Conservation (phyloP, 2,329 filamentous ascomycete species). For the Pseudocercospora cruenta region DNA sequence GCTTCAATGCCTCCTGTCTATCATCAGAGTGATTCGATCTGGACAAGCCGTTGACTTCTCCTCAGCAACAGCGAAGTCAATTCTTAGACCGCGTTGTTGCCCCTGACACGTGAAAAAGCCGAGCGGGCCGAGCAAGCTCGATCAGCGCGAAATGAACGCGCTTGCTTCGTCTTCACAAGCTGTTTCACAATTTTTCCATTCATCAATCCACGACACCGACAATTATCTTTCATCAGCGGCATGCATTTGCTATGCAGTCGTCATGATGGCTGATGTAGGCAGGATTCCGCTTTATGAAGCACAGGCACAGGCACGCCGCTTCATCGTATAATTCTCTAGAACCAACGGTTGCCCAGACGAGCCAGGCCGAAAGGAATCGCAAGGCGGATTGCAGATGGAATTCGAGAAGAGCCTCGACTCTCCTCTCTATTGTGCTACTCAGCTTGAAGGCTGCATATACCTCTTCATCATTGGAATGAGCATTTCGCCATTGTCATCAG, state of each 20-base stretch:
- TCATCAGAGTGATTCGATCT: not conserved
- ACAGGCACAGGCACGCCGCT: not conserved
- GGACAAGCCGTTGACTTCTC: constrained; percentile 6
- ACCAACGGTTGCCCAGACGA: not conserved
- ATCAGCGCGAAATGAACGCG: not conserved
- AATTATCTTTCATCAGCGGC: not conserved
- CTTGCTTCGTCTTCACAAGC: not conserved
- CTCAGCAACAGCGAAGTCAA: constrained; percentile 4
- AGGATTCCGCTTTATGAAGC: not conserved
- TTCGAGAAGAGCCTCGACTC: not conserved
- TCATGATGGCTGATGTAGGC: no score
- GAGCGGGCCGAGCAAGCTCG: not conserved
- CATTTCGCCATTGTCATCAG: not conserved
- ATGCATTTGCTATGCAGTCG: no score
- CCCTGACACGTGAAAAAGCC: not conserved
- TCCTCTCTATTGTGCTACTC: not conserved
- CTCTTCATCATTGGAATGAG: not conserved
- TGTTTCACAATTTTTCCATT: not conserved
- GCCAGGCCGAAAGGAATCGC: not conserved
- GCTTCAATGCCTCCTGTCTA: not conserved
- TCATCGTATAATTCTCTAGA: not conserved
- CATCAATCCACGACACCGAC: not conserved
- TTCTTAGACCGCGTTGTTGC: not conserved
- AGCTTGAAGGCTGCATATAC: no score
- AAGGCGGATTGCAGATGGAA: not conserved